Base-by-base conservation (phyloP, 495 filamentous ascomycete species). In the Hypoxylon crocopeplum region DNA sequence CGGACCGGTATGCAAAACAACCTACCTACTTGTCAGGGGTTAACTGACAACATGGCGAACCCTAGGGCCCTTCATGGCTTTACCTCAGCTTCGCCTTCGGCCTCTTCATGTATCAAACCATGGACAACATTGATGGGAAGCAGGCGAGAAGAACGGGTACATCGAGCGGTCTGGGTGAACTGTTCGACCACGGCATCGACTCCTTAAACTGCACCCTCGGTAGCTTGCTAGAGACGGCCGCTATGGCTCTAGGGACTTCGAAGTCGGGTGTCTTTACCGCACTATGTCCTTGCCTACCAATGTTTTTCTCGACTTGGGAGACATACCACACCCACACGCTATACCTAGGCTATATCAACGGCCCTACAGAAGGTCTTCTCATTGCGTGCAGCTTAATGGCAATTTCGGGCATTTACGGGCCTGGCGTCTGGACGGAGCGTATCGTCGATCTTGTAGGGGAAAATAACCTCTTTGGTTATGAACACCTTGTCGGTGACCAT, bases 231-330 rank as follows among this genome's bases (percentile, higher is more conserved):
- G 90, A 97, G 73, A 92, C 89, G 7, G 93, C 90, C 8, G 92
- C 92, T 13, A 89, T 98, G 88, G 95, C 92, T 20, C 79, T 94
- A 27, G 94, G 94, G 32, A 82, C 89, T 7, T 88, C 87, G 7
- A 83, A 84, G 48, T 83, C 90, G 5, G 94, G 94, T 60, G 88
- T 92, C 38, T 95, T 94, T 70, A 98, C 94, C 1, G 92, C 93
- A 10, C 75, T 98, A 30, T 84, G 92, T 47, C 95, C 94, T 1
- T 95, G 91, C 61, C 76, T 98, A 7, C 90, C 94, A 17, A 98
- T 98, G 94, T 98, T 96, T 79, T 97, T 98, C 77, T 97, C 93
- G 4, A 98, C 94, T 6, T 98, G 94, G 94, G 94, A 98, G 72
- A 98, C 94, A 2, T 98, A 96, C 72, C 94, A 98, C 74, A 97